Conservation (phyloP, 306 rosid species). For the Trifolium subterraneum region DNA sequence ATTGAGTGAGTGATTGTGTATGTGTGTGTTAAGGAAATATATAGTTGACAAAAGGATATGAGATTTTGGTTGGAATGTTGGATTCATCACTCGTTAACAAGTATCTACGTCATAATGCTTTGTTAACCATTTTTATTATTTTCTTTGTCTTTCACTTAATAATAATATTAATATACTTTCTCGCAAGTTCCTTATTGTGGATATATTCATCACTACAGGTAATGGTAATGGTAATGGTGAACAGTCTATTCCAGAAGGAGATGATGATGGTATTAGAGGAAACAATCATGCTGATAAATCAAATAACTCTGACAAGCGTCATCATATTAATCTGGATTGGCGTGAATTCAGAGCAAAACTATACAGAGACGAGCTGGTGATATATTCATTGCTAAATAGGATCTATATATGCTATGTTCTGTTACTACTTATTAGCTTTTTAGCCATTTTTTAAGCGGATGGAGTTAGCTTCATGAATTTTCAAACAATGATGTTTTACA, state of each 20-base stretch:
- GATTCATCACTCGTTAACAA: too few relatives aligned
- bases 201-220: constrained; percentile 56
- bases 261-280: constrained; percentile 67
- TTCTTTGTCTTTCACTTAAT: constrained; percentile 19
- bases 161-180: not conserved
- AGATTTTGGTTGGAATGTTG: constrained; percentile 15
- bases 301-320: constrained; percentile 57
- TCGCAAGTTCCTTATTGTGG: constrained; percentile 4
- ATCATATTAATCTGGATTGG: constrained; percentile 69
- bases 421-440: constrained; percentile 2
- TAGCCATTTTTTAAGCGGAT: constrained; percentile 25
- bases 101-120: too few relatives aligned
- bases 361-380: constrained; percentile 80
- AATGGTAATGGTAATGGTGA: constrained; percentile 89
- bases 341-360: constrained; percentile 96
- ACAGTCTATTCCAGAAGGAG: constrained; percentile 76
- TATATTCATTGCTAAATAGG: constrained; percentile 36
- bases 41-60: constrained; percentile 10
- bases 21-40: too few relatives aligned
- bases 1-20: too few relatives aligned
- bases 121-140: not conserved
- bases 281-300: constrained; percentile 58
- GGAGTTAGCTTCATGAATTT: constrained; percentile 27
- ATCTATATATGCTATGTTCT: constrained; percentile 23
- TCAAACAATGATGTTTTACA: constrained; percentile 6